Evolutionary conservation across 192 early-diverging fungal species (phyloP), one percentile per base, ranked within the genome.

Genomic region (Dissophora globulifera): DNA sequence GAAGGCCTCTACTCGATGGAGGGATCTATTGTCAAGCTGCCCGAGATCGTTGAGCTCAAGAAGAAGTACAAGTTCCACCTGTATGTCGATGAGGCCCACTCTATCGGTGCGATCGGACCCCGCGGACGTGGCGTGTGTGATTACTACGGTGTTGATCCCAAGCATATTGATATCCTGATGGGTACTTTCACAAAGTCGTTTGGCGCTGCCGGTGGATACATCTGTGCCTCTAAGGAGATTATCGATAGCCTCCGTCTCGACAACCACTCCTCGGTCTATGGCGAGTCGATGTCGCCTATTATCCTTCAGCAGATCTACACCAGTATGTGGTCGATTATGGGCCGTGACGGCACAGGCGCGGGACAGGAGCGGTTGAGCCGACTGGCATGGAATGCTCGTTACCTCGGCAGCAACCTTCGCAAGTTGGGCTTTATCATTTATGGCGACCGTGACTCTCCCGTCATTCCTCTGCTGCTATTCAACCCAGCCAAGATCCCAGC

Each of bases 1-100:
- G 96, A 99, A 69, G 95, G 96, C 33, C 83, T 99, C 26, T 99
- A 95, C 82, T 96, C 94, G 17, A 99, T 99, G 97, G 97, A 99
- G 76, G 97, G 97, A 41, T 90, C 90, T 67, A 92, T 95, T 81
- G 89, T 90, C 78, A 90, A 91, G 56, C 79, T 98, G 41, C 96
- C 95, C 32, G 91, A 92, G 58, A 90, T 98, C 53, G 79, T 97
- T 27, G 94, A 87, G 40, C 82, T 99, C 66, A 94, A 94, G 66
- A 89, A 88, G 76, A 90, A 92, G 79, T 99, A 96, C 84, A 93
- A 94, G 88, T 96, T 95, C 82, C 95, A 95, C 82, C 80, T 98
- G 45, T 97, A 96, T 83, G 87, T 99, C 8, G 95, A 99, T 79
- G 96, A 99, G 81, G 97, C 97, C 17, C 96, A 99, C 74, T 96